phyloP scores from a whole-genome alignment of 139 green algal genomes.

The Microglena sp. region DNA sequence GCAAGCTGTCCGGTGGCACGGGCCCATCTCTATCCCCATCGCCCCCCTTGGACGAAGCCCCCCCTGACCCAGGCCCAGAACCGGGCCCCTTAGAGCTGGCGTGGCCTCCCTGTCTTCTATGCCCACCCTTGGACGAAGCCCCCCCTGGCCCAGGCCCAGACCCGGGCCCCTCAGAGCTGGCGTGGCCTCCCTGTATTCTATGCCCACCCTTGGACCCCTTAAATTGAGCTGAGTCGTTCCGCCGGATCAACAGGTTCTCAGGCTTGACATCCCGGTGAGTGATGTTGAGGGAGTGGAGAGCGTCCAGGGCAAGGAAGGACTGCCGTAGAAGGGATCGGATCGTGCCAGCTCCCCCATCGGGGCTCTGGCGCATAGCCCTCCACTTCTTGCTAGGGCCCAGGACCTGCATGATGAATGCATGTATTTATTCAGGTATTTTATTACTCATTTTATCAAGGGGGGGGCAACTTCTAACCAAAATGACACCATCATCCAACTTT shows the following conservation, averaged over 20 bases:
- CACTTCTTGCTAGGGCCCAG: conserved; percentile 52
- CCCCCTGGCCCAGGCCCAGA: not conserved
- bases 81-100: not conserved
- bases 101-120: not conserved
- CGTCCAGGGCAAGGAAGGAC: conserved; percentile 39
- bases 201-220: too few relatives aligned
- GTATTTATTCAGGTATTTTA: too few relatives aligned
- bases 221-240: too few relatives aligned
- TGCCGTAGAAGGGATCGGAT: conserved; percentile 43
- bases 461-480: too few relatives aligned
- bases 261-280: conserved; percentile 66
- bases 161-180: not conserved
- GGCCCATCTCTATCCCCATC: too few relatives aligned
- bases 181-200: too few relatives aligned
- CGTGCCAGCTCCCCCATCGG: conserved; percentile 6
- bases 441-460: too few relatives aligned
- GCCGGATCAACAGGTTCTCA: conserved; percentile 57
- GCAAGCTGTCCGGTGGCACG: not conserved
- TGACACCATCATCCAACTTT: too few relatives aligned
- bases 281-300: conserved; percentile 44
- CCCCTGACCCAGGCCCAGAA: too few relatives aligned
- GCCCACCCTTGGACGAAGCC: not conserved
- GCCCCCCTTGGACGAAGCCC: too few relatives aligned
- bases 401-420: too few relatives aligned
- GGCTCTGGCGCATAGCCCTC: conserved; percentile 18